Percentiles rank a stretch among this genome's conserved stretches.
Evolutionary conservation across 2,329 filamentous ascomycete genomes (phyloP).

Genomic region (Xylariaceae sp.): DNA sequence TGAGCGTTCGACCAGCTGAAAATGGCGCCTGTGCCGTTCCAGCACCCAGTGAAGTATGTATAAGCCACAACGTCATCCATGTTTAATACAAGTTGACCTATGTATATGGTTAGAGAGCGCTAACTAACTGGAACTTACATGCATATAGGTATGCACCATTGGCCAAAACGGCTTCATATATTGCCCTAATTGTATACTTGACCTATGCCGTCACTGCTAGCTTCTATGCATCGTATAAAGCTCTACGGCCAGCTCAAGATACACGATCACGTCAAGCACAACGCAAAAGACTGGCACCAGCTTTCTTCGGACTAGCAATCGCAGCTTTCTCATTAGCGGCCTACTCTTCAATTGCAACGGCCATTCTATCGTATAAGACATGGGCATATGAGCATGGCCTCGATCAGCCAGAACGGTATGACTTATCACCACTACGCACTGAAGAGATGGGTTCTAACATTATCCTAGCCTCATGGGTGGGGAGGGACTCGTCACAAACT

Average conservation of each 20-base stretch:
- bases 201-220: constrained; percentile 38
- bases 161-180: constrained; percentile 33
- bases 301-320: constrained; percentile 39
- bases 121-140: constrained; percentile 8
- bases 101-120: not conserved
- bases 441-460: constrained; percentile 11
- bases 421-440: constrained; percentile 1
- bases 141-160: constrained; percentile 41
- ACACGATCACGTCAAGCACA: constrained; percentile 40
- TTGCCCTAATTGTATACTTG: constrained; percentile 37
- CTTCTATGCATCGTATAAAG: constrained; percentile 41
- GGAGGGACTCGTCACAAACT: constrained; percentile 34
- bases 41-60: constrained; percentile 33
- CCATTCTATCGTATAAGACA: constrained; percentile 41
- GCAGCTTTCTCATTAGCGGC: constrained; percentile 35
- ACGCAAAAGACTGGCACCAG: constrained; percentile 37
- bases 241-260: constrained; percentile 40
- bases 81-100: not conserved
- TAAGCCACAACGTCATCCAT: not conserved
- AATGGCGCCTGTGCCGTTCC: constrained; percentile 37
- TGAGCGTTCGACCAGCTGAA: constrained; percentile 3
- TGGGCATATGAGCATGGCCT: constrained; percentile 45
- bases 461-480: constrained; percentile 24
- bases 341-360: constrained; percentile 36
- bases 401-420: constrained; percentile 35